phyloP scores from a whole-genome alignment of 495 filamentous ascomycete genomes.

The Hyaloscypha variabilis region DNA sequence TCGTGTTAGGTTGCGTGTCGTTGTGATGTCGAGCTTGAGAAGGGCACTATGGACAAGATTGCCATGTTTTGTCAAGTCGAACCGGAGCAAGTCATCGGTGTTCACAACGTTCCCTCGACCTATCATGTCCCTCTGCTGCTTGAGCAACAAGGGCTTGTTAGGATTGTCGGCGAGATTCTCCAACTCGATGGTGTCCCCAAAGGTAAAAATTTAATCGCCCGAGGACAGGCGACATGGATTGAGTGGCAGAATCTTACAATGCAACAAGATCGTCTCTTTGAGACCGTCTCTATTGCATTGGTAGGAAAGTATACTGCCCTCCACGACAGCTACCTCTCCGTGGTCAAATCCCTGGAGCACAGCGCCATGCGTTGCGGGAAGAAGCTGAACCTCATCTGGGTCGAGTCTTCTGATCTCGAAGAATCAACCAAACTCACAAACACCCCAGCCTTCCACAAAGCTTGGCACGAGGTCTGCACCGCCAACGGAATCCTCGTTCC shows the following conservation, averaged over 20 bases:
- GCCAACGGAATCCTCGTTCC: conserved; percentile 67
- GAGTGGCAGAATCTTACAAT: conserved; percentile 72
- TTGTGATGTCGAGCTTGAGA: conserved; percentile 69
- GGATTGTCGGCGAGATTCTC: conserved; percentile 61
- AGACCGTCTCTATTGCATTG: conserved; percentile 78
- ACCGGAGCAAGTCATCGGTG: conserved; percentile 76
- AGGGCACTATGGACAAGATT: conserved; percentile 82
- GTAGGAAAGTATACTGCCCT: conserved; percentile 90
- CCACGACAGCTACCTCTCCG: conserved; percentile 80
- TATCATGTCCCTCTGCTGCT: conserved; percentile 94
- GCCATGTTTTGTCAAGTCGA: conserved; percentile 86
- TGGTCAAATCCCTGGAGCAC: conserved; percentile 87
- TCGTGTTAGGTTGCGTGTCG: conserved; percentile 79
- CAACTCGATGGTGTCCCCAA: conserved; percentile 54
- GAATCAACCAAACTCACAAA: conserved; percentile 52
- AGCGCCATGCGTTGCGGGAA: conserved; percentile 81
- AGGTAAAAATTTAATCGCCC: conserved; percentile 48
- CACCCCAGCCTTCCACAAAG: conserved; percentile 81
- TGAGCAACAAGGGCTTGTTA: conserved; percentile 73
- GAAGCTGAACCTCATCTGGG: conserved; percentile 80
- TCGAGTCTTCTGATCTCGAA: conserved; percentile 80
- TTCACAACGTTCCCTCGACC: conserved; percentile 81
- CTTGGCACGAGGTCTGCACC: conserved; percentile 79
- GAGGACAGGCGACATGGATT: conserved; percentile 68
- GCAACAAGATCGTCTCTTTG: conserved; percentile 60